phyloP scores from a whole-genome alignment of 257 asterid species.

The Linaria vulgaris region DNA sequence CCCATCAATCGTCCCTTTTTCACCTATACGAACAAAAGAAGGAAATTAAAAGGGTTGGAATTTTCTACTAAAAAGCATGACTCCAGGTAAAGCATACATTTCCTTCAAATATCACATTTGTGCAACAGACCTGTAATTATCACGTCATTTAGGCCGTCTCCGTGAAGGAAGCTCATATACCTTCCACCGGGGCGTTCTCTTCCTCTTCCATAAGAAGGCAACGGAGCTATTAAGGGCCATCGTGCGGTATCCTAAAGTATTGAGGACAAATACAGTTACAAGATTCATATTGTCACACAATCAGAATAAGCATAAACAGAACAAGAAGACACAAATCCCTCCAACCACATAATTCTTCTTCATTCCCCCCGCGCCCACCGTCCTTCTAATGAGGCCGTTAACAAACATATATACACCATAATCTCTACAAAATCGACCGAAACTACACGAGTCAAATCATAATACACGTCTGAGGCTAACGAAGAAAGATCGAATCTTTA shows the following conservation, averaged over 20 bases:
- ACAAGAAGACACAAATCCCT: background rate
- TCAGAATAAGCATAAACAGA: background rate
- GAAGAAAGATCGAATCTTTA: slow-evolving; percentile 21
- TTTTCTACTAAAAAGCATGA: background rate
- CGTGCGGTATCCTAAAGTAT: slow-evolving; percentile 50
- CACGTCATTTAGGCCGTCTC: slow-evolving; percentile 86
- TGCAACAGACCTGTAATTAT: slow-evolving; percentile 70
- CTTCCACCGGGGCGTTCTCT: slow-evolving; percentile 93
- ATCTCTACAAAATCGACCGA: too few relatives aligned
- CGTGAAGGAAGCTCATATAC: slow-evolving; percentile 88
- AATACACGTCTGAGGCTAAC: too few relatives aligned
- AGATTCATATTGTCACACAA: slow-evolving; percentile 9
- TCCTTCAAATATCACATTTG: slow-evolving; percentile 5
- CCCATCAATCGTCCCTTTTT: slow-evolving; percentile 97
- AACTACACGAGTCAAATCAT: too few relatives aligned
- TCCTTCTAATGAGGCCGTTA: too few relatives aligned
- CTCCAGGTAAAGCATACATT: background rate
- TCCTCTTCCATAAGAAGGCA: slow-evolving; percentile 97
- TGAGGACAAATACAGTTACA: slow-evolving; percentile 11
- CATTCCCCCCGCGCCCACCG: too few relatives aligned
- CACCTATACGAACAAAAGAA: slow-evolving; percentile 44
- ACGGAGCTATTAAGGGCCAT: slow-evolving; percentile 85
- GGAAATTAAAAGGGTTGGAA: background rate
- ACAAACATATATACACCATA: slow-evolving; percentile 9
- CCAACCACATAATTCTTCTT: background rate